Base-by-base conservation (phyloP, 768 basidiomycete genomes). In the Russula olivacea region DNA sequence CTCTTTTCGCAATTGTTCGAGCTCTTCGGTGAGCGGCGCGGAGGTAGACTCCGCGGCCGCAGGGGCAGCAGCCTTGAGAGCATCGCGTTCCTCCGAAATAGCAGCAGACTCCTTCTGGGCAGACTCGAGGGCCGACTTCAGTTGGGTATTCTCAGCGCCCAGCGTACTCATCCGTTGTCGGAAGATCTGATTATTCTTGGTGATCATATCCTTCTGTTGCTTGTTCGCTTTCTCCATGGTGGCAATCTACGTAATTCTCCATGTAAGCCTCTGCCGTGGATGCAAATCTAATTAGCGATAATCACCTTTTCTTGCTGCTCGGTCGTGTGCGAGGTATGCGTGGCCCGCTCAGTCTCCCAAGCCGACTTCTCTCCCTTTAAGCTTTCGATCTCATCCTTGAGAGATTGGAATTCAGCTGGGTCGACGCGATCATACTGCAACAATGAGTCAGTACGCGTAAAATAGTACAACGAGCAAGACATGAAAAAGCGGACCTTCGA, bases 361-460 rank as follows among this genome's bases (percentile, higher is more conserved):
- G 69, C 67, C 1, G 68, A 65, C 55, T 72, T 73, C 47, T 68
- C 62, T 5, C 64, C 59, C 34, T 61, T 68, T 21, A 88, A 65
- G 17, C 67, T 72, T 58, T 82, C 80, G 10, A 89, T 81, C 70
- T 92, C 86, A 25, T 88, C n/a, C 72, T 86, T 89, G 58, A 94
- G 78, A 8, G 81, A 79, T 69, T 92, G 89, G 41, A 93, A 77
- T 69, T 94, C 92, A 2, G 87, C 84, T 19, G 92, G 91, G 71
- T 93, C 92, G 67, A 91, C 87, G 50, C 92, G 89, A 68, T 94
- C 91, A 70, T 93, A n/a, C 89, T 91, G 64, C 3, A 63, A 23
- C 0, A 30, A 45, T 34, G 12, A 40, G 47, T 64, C 50, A 40
- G 34, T 41, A 61, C 55, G 25, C 25, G 41, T 56, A 28, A 1